These are phyloP conservation scores for Murraya paniculata DNA, from an alignment of 345 rosid species.

Conservation along the genomic window DNA sequence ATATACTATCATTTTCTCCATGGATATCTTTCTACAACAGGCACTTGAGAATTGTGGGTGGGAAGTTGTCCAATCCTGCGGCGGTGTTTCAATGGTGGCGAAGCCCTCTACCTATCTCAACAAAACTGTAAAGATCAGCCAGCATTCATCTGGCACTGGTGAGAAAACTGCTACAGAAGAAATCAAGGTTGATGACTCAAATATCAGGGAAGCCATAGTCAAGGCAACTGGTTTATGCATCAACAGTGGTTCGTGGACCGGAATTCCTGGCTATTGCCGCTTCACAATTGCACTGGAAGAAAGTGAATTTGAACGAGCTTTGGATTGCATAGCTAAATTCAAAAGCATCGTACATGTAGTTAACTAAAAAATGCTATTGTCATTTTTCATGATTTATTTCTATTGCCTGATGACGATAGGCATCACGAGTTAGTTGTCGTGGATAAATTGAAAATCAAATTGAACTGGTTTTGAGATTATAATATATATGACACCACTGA, in stretches of 20 bases:
- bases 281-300: conserved; percentile 72
- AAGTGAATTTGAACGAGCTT: conserved; percentile 65
- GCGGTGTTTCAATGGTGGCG: no score
- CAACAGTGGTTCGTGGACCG: conserved; percentile 81
- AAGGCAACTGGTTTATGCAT: conserved; percentile 73
- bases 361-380: no score
- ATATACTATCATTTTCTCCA: no score
- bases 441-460: no score
- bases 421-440: no score
- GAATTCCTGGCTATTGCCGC: conserved; percentile 89
- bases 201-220: conserved; percentile 61
- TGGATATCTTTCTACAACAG: conserved; percentile 20
- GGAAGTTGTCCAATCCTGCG: no score
- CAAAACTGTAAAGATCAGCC: conserved; percentile 46
- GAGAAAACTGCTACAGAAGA: conserved; percentile 19
- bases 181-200: conserved; percentile 57
- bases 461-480: no score
- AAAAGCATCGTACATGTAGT: conserved; percentile 26
- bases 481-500: no score
- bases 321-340: conserved; percentile 59
- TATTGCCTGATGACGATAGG: no score
- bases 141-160: conserved; percentile 4
- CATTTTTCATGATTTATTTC: not conserved
- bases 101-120: conserved; percentile 37
- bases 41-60: conserved; percentile 12